Percentiles rank a stretch among this genome's conserved stretches.
phyloP scores from a whole-genome alignment of 169 alveolate species.

The Cryptosporidium viatorum region DNA sequence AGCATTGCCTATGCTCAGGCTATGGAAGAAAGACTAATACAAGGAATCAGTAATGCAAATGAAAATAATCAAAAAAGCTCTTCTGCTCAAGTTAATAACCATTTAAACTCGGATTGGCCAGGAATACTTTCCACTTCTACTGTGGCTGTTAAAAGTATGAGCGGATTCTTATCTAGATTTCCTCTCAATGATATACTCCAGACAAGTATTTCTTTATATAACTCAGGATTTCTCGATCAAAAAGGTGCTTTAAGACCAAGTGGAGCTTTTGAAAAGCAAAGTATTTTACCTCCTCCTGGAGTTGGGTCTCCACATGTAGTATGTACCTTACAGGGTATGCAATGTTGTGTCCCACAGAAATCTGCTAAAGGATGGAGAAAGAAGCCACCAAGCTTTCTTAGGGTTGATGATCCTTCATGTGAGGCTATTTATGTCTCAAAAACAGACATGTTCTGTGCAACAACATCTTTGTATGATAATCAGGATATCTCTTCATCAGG shows the following conservation, averaged over 20 bases:
- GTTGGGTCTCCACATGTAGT: slow-evolving; percentile 77
- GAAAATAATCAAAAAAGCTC: slow-evolving; percentile 11
- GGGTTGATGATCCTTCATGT: slow-evolving; percentile 70
- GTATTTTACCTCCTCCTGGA: slow-evolving; percentile 80
- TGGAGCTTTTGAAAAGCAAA: slow-evolving; percentile 74
- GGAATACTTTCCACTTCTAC: slow-evolving; percentile 65
- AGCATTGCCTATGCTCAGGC: slow-evolving; percentile 73
- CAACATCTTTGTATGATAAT: slow-evolving; percentile 60
- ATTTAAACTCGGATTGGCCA: slow-evolving; percentile 49
- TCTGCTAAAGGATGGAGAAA: slow-evolving; percentile 79
- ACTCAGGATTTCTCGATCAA: slow-evolving; percentile 71
- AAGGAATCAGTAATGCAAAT: slow-evolving; percentile 34
- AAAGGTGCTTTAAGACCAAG: slow-evolving; percentile 74
- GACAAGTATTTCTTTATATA: slow-evolving; percentile 64
- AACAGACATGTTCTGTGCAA: slow-evolving; percentile 74
- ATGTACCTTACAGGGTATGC: slow-evolving; percentile 80
- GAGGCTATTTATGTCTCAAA: slow-evolving; percentile 71
- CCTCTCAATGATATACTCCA: slow-evolving; percentile 66
- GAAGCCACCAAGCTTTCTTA: slow-evolving; percentile 58
- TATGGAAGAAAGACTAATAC: slow-evolving; percentile 66
- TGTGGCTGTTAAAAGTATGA: slow-evolving; percentile 58
- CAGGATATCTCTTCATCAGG: slow-evolving; percentile 3
- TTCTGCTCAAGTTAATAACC: background rate
- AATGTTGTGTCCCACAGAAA: slow-evolving; percentile 80
- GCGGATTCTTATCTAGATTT: slow-evolving; percentile 66